Percentiles rank a stretch among this genome's conserved stretches.
phyloP scores from a whole-genome alignment of 1,139 yeast genomes.

The Fermentozyma sake region DNA sequence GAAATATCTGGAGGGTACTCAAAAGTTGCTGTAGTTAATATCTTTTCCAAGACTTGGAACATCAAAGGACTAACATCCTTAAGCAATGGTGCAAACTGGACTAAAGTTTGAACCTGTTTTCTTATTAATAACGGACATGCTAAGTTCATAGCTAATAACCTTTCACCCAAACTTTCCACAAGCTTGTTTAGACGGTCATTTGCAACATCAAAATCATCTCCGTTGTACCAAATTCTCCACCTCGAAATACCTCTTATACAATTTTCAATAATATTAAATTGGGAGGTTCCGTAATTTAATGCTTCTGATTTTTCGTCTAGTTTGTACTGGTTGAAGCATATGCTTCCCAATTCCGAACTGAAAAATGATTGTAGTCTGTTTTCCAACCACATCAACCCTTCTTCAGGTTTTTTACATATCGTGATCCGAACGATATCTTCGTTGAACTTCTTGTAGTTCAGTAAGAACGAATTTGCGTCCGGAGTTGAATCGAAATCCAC shows the following conservation, averaged over 20 bases:
- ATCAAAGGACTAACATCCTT: conserved; percentile 69
- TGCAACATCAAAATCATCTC: conserved; percentile 57
- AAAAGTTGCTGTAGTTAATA: conserved; percentile 81
- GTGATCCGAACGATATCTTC: conserved; percentile 89
- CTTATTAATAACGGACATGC: conserved; percentile 78
- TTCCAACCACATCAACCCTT: conserved; percentile 79
- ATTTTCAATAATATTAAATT: conserved; percentile 82
- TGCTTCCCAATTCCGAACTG: conserved; percentile 65
- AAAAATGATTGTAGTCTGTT: conserved; percentile 69
- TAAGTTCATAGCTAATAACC: conserved; percentile 68
- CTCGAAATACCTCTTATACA: conserved; percentile 91
- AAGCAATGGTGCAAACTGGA: conserved; percentile 92
- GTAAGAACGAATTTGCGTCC: conserved; percentile 72
- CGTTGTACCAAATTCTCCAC: conserved; percentile 89
- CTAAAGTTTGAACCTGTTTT: conserved; percentile 86
- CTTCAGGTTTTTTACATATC: conserved; percentile 81
- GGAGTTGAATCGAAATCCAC: conserved; percentile 86
- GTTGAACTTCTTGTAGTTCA: conserved; percentile 75
- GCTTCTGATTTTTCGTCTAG: conserved; percentile 65
- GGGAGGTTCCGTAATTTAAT: conserved; percentile 73
- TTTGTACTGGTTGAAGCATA: conserved; percentile 53
- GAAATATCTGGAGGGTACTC: conserved; percentile 65
- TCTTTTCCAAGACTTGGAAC: conserved; percentile 82
- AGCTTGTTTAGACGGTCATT: conserved; percentile 54
- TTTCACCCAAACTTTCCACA: conserved; percentile 74